These are phyloP conservation scores for Solanum pimpinellifolium DNA, from an alignment of 257 asterid genomes.

Conservation along the genomic window DNA sequence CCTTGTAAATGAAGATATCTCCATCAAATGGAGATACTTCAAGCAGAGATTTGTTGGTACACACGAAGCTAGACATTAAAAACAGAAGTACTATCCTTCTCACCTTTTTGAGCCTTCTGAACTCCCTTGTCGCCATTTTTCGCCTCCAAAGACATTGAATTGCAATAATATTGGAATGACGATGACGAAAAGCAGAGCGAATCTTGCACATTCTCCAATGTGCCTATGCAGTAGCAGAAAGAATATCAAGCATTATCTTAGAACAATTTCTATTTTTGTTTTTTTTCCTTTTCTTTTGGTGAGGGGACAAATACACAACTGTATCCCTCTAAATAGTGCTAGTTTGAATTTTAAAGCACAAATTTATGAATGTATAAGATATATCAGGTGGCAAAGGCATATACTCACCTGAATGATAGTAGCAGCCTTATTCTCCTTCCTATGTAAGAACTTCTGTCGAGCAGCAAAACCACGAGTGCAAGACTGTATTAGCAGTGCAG, in stretches of 20 bases:
- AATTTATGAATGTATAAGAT: neutral
- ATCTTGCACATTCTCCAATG: slow-evolving; percentile 82
- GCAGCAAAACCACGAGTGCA: slow-evolving; percentile 63
- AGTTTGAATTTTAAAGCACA: neutral
- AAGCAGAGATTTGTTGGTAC: neutral
- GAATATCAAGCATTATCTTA: neutral
- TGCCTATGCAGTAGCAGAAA: slow-evolving; percentile 41
- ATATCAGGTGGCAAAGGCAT: neutral
- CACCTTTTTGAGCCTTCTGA: slow-evolving; percentile 90
- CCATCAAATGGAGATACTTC: neutral
- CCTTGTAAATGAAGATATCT: neutral
- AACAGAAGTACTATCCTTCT: neutral
- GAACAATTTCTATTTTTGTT: neutral
- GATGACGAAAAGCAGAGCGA: slow-evolving; percentile 56
- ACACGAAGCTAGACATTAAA: neutral
- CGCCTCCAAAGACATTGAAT: slow-evolving; percentile 96
- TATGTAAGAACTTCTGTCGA: slow-evolving; percentile 40
- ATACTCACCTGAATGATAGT: slow-evolving; percentile 67
- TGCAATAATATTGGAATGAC: slow-evolving; percentile 67
- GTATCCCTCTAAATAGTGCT: neutral
- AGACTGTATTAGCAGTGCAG: slow-evolving; percentile 60
- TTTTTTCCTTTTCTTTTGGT: neutral
- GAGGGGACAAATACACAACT: neutral
- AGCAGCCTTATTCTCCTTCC: slow-evolving; percentile 72
- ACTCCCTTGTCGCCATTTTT: slow-evolving; percentile 79